Evolutionary conservation across 352 stramenopile genomes (phyloP), one percentile per base, ranked within the genome.

Genomic region (Detonula confervacea): DNA sequence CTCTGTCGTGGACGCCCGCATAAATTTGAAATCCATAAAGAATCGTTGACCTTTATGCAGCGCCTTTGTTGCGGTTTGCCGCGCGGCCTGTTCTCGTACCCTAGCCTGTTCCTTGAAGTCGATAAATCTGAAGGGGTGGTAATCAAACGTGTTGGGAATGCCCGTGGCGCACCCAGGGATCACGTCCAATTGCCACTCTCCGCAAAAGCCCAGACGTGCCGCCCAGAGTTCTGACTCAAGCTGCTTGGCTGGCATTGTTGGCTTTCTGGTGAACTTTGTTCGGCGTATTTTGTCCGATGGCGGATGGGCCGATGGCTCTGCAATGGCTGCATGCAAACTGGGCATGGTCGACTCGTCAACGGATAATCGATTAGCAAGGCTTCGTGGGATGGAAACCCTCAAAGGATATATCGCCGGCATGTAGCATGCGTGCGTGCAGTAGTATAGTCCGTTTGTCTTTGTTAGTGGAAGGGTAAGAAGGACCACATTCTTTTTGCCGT

Each of bases 161-260:
- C 63, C 47, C 20, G 29, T 44, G 0, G 27, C 29, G 37, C 33
- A 30, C 4, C 1, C 25, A 12, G 25, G 47, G 0, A 72, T 1
- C 8, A 54, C 33, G 24, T 62, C 46, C 14, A 63, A 24, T 62
- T 72, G 63, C 8, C 25, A 62, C 51, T 72, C 30, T 18, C 63
- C 49, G 33, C 44, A 62, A 27, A 62, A 62, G 0, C 63, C 63
- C 2, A 72, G n/a, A 3, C 63, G 4, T 9, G 63, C 49, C 1
- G 47, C 63, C 63, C 63, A 72, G 35, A 72, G 24, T 39, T 72
- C 47, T 11, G 47, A 29, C 51, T 61, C 63, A 7, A 72, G 22
- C 16, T 63, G 63, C 16, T 63, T 49, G 0, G 49, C 63, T 5
- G 16, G 42, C 4, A n/a, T 39, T 0, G 30, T 18, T 0, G 61